Evolutionary conservation across 2,329 filamentous ascomycete species (phyloP), one percentile per base, ranked within the genome.

Genomic region (Aspergillus sp.): DNA sequence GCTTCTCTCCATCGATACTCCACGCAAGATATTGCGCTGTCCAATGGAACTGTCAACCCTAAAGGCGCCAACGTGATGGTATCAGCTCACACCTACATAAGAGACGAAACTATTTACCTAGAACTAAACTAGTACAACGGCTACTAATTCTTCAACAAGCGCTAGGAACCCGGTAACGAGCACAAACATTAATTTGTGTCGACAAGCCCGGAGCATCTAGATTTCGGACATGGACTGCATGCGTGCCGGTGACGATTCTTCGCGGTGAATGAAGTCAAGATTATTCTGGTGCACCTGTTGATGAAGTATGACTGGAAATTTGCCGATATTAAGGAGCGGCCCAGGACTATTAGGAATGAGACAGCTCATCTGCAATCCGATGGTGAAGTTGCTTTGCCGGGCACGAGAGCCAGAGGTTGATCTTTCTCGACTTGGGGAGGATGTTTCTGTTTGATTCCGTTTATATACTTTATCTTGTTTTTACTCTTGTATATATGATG

Each of bases 161-260:
- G 63, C 7, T 53, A 61, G 38, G 40, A 52, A 26, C 51, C 58
- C 6, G 60, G 61, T 6, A 51, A 63, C 32, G 60, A 64, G 40
- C 55, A 63, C 41, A 46, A 53, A 7, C 44, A 52, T 36, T 59
- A 65, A 40, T 45, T 62, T 30, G 58, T 64, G 7, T 56, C 63
- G 7, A 64, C 64, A 1, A 60, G 54, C 19, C 37, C 45, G 5
- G 54, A 61, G 4, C 54, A 61, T 26, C 54, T 65, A 6, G 56
- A 49, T 6, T 71, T 70, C 41, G 68, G 68, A 0, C 61, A 67
- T 40, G 67, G 68, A 6, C 36, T 54, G 27, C 57, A 64, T 34
- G 58, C 64, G 10, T 67, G 77, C 37, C 73, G 76, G 0, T 78
- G 78, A 0, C 68, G 77, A 0, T 81, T 81, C 63, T 79, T 80